phyloP scores from a whole-genome alignment of 768 basidiomycete species.

The Hemileccinum impolitum region DNA sequence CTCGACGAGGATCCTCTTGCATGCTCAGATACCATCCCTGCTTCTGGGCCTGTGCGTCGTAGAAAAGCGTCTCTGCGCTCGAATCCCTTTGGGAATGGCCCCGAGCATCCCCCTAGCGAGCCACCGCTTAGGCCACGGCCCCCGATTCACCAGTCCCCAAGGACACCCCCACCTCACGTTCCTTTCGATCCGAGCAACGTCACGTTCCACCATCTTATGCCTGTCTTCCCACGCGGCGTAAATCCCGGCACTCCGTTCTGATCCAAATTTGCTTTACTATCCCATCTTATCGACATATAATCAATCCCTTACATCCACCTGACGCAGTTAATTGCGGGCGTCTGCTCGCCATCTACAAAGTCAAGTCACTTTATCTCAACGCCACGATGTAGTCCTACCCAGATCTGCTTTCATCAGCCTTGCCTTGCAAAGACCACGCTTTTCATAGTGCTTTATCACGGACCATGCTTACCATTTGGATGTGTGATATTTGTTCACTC shows the following conservation, averaged over 20 bases:
- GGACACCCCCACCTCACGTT: slow-evolving; percentile 33
- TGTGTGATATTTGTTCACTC: slow-evolving; percentile 21
- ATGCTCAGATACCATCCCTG: slow-evolving; percentile 23
- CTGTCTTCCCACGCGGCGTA: slow-evolving; percentile 40
- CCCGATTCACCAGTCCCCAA: slow-evolving; percentile 33
- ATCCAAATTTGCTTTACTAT: slow-evolving; percentile 8
- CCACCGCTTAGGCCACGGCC: slow-evolving; percentile 16
- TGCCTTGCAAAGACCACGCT: slow-evolving; percentile 17
- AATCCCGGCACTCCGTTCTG: slow-evolving; percentile 12
- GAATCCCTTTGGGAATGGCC: slow-evolving; percentile 39
- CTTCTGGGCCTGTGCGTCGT: slow-evolving; percentile 55
- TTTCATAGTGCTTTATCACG: slow-evolving; percentile 23
- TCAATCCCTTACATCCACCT: slow-evolving; percentile 25
- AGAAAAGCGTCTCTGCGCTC: slow-evolving; percentile 52
- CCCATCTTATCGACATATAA: slow-evolving; percentile 31
- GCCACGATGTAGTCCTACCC: slow-evolving; percentile 27
- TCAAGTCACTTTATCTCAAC: slow-evolving; percentile 25
- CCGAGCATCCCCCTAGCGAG: slow-evolving; percentile 12
- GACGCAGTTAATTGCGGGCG: slow-evolving; percentile 28
- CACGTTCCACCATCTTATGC: slow-evolving; percentile 61
- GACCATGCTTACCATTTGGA: slow-evolving; percentile 31
- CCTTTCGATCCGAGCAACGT: slow-evolving; percentile 47
- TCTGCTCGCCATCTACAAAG: slow-evolving; percentile 18
- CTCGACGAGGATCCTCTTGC: slow-evolving; percentile 22
- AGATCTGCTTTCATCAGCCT: slow-evolving; percentile 18